Percentiles rank a stretch among this genome's conserved stretches.
phyloP scores from a whole-genome alignment of 1,139 yeast genomes.

The Debaryomyces sp. region DNA sequence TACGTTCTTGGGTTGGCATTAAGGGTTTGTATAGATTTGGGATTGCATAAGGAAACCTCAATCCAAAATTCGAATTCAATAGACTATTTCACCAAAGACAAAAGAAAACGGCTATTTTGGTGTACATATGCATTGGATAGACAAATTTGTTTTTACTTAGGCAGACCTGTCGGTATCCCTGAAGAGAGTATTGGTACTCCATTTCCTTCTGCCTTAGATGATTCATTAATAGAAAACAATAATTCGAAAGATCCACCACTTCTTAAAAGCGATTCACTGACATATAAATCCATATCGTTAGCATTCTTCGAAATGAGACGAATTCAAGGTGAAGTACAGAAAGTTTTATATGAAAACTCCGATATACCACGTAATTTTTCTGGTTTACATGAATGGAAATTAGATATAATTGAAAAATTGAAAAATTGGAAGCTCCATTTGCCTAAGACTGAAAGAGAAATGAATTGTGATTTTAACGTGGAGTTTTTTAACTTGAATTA shows the following conservation, averaged over 20 bases:
- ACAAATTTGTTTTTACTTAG: constrained; percentile 71
- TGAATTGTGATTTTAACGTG: constrained; percentile 75
- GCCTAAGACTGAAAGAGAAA: constrained; percentile 58
- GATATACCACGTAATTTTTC: constrained; percentile 67
- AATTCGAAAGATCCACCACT: constrained; percentile 20
- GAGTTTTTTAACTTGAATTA: constrained; percentile 75
- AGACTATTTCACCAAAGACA: constrained; percentile 63
- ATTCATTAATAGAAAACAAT: constrained; percentile 52
- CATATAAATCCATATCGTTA: constrained; percentile 68
- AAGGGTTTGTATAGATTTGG: constrained; percentile 79
- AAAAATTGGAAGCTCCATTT: constrained; percentile 62
- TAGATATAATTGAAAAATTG: constrained; percentile 50
- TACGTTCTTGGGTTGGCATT: constrained; percentile 81
- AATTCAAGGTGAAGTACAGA: constrained; percentile 78
- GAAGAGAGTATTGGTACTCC: constrained; percentile 66
- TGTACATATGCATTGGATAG: constrained; percentile 84
- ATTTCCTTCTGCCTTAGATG: constrained; percentile 77
- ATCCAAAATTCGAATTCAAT: constrained; percentile 19
- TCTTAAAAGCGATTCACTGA: constrained; percentile 42
- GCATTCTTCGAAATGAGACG: constrained; percentile 69
- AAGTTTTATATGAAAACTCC: constrained; percentile 67
- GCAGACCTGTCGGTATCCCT: constrained; percentile 75
- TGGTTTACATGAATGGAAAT: constrained; percentile 62
- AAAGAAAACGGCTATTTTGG: constrained; percentile 84
- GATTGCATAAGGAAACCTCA: constrained; percentile 66